Evolutionary conservation across 2,329 filamentous ascomycete species (phyloP).

Genomic region (Drechmeria coniospora): DNA sequence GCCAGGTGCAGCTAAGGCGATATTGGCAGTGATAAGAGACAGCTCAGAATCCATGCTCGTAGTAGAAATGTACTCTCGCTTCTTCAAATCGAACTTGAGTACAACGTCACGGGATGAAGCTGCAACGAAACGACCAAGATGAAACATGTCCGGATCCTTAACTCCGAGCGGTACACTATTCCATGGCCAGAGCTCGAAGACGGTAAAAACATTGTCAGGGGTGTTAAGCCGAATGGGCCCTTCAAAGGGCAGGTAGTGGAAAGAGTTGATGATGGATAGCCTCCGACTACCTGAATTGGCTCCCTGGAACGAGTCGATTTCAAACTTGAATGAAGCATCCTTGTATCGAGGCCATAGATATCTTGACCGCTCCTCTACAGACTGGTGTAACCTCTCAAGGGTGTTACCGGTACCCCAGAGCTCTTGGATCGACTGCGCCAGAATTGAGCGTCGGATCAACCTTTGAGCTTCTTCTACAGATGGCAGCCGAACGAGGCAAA

Average conservation of each 20-base stretch:
- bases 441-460: slow-evolving; percentile 62
- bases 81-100: slow-evolving; percentile 75
- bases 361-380: slow-evolving; percentile 42
- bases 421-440: slow-evolving; percentile 73
- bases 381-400: slow-evolving; percentile 52
- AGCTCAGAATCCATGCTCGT: slow-evolving; percentile 97
- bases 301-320: slow-evolving; percentile 67
- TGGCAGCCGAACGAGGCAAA: slow-evolving; percentile 59
- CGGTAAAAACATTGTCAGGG: slow-evolving; percentile 58
- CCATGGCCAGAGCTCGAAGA: slow-evolving; percentile 69
- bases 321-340: slow-evolving; percentile 62
- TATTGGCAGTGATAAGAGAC: slow-evolving; percentile 79
- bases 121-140: slow-evolving; percentile 59
- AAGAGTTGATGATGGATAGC: slow-evolving; percentile 64
- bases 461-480: slow-evolving; percentile 47
- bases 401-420: slow-evolving; percentile 65
- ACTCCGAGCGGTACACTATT: slow-evolving; percentile 31
- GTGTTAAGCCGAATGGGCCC: slow-evolving; percentile 65
- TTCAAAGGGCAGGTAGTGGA: slow-evolving; percentile 61
- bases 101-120: slow-evolving; percentile 52
- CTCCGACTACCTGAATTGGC: slow-evolving; percentile 50
- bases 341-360: slow-evolving; percentile 54
- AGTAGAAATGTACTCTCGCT: slow-evolving; percentile 82
- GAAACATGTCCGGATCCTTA: slow-evolving; percentile 41
- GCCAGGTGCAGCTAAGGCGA: slow-evolving; percentile 67